Percentiles rank a stretch among this genome's conserved stretches.
phyloP scores from a whole-genome alignment of 371 early-diverging fungal species.

The Vairimorpha ceranae region DNA sequence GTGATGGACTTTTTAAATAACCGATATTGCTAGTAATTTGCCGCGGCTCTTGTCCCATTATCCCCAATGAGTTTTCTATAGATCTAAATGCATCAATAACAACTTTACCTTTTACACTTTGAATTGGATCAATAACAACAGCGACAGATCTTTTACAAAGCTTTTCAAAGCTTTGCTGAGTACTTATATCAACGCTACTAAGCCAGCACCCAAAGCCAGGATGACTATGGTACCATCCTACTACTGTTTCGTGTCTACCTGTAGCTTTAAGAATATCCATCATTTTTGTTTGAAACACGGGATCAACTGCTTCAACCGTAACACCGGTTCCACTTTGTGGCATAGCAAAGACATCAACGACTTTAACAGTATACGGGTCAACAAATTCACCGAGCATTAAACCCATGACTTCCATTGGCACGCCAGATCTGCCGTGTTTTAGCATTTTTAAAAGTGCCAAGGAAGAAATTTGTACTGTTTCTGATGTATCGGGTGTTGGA shows the following conservation, averaged over 20 bases:
- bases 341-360: conserved; percentile 99
- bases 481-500: conserved; percentile 78
- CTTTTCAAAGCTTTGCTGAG: conserved; percentile 89
- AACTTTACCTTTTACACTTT: conserved; percentile 98
- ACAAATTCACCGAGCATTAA: conserved; percentile 99
- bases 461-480: conserved; percentile 96
- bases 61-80: conserved; percentile 78
- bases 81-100: conserved; percentile 98
- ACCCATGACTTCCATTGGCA: conserved; percentile 99
- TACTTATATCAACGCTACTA: conserved; percentile 94
- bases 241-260: conserved; percentile 95
- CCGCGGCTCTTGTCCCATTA: conserved; percentile 86
- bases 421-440: conserved; percentile 83
- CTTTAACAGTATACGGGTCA: conserved; percentile 97
- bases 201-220: conserved; percentile 99
- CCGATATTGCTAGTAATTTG: conserved; percentile 98
- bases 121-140: conserved; percentile 98
- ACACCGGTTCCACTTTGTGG: conserved; percentile 98
- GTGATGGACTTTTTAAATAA: conserved; percentile 92
- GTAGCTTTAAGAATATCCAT: conserved; percentile 97
- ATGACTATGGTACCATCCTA: conserved; percentile 99
- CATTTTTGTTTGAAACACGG: conserved; percentile 99
- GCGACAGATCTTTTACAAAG: conserved; percentile 92
- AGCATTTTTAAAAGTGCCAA: conserved; percentile 88
- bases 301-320: conserved; percentile 97